phyloP scores from a whole-genome alignment of 1,284 basidiomycete species.

The Ceraceosorus guamensis region DNA sequence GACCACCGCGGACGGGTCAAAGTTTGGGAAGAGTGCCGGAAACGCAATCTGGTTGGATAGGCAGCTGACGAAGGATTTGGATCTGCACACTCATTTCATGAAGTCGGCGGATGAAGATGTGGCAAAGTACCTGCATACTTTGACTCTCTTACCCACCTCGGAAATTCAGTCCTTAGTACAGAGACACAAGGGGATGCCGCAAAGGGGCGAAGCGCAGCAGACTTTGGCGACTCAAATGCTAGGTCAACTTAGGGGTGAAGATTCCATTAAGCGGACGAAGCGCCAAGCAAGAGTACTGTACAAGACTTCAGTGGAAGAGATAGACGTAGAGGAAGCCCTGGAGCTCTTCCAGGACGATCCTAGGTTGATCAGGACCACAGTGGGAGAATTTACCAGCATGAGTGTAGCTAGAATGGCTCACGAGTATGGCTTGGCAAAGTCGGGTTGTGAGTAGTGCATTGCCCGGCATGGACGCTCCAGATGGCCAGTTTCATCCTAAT shows the following conservation, averaged over 20 bases:
- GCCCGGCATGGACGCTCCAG: too few species aligned
- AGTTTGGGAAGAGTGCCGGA: conserved; percentile 94
- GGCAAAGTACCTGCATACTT: conserved; percentile 68
- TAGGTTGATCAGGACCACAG: too few species aligned
- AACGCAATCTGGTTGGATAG: conserved; percentile 73
- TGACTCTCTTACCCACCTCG: conserved; percentile 67
- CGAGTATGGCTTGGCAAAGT: too few species aligned
- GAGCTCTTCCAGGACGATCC: too few species aligned
- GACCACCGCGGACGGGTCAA: conserved; percentile 79
- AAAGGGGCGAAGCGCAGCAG: conserved; percentile 65
- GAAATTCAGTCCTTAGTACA: conserved; percentile 59
- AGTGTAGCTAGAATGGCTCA: too few species aligned
- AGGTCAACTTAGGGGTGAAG: conserved; percentile 56
- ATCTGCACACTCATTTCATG: conserved; percentile 70
- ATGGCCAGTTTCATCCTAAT: too few species aligned
- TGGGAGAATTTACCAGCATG: too few species aligned
- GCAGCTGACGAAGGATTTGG: conserved; percentile 21
- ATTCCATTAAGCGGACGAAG: too few species aligned
- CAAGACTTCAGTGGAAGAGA: too few species aligned
- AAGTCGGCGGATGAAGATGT: conserved; percentile 76
- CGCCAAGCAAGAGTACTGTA: too few species aligned
- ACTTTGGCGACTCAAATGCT: conserved; percentile 79
- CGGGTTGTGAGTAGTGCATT: too few species aligned
- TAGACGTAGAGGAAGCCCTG: too few species aligned
- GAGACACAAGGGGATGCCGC: conserved; percentile 58